Evolutionary conservation across 176 grass and related monocot species (phyloP), one percentile per base, ranked within the genome.

Genomic region (Oryza australiensis): DNA sequence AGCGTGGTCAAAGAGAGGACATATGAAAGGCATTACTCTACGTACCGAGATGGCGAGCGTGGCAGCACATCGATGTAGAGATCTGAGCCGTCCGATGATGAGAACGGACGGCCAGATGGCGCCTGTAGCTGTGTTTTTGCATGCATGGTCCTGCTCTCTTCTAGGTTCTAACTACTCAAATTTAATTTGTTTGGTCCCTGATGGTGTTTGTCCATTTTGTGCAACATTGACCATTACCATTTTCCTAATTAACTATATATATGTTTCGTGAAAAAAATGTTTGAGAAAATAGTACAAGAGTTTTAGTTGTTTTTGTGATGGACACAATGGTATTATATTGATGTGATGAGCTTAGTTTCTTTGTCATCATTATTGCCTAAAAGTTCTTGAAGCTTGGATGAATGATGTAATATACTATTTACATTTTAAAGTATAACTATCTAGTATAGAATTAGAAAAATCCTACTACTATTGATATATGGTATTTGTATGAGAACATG

Each of bases 1-100:
- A 0, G 38, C n/a, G 37, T 70, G 68, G 42, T 70, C 22, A 26
- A 42, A 37, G 68, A n/a, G 68, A 14, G 12, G 37, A 5, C 68
- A 70, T 42, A 70, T 42, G 37, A 14, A 70, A 42, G n/a, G 35
- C n/a, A 42, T 70, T 70, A 70, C 20, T 70, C 20, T 70, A 57
- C 20, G 7, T 57, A 57, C 53, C 53, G 7, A 0, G 22, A n/a
- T 9, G 1, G 53, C 22, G 53, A 23, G 22, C 10, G 22, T 7
- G 7, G 20, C 20, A n/a, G 7, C 53, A 23, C 53, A n/a, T 57
- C 20, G 3, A 57, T 2, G 53, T 57, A 20, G 55, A 24, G 4
- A 23, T n/a, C 55, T 60, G 55, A 3, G n/a, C 55, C 66, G 35
- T 69, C 34, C n/a, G 66, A 13, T 24, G 66, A 12, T 40, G 34